A percentile compares a stretch with the other conserved stretches of the same genome.
Evolutionary conservation across 495 filamentous ascomycete species (phyloP).

Genomic region (Polyplosphaeria fusca): DNA sequence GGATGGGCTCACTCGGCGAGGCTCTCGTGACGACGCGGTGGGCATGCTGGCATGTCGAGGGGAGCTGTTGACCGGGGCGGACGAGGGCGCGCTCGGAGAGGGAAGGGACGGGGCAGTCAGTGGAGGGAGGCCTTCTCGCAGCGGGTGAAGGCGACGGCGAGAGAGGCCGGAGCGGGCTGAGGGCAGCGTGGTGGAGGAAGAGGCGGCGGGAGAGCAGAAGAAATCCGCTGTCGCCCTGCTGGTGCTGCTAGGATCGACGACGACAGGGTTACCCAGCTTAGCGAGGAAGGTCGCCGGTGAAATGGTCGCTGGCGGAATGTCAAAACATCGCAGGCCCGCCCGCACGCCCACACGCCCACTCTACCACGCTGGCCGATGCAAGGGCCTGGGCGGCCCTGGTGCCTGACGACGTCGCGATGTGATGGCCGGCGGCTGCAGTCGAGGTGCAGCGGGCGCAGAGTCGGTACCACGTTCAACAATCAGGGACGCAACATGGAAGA

Average conservation of each 20-base stretch:
- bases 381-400: too few species aligned
- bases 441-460: too few species aligned
- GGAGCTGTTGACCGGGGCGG: slow-evolving; percentile 14
- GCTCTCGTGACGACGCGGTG: slow-evolving; percentile 28
- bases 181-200: not conserved
- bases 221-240: slow-evolving; percentile 11
- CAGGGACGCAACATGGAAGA: slow-evolving; percentile 6
- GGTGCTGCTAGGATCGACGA: not conserved
- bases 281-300: slow-evolving; percentile 18
- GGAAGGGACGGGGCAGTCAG: not conserved
- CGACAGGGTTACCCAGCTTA: slow-evolving; percentile 11
- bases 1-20: slow-evolving; percentile 29
- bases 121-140: not conserved
- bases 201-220: slow-evolving; percentile 15
- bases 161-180: slow-evolving; percentile 3
- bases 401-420: too few species aligned
- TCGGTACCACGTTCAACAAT: slow-evolving; percentile 18
- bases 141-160: not conserved
- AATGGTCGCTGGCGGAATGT: slow-evolving; percentile 19
- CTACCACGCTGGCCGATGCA: too few species aligned
- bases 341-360: too few species aligned
- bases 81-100: slow-evolving; percentile 1
- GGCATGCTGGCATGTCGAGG: slow-evolving; percentile 32
- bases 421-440: too few species aligned
- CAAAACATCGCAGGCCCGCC: slow-evolving; percentile 6